These are phyloP conservation scores for Termitomyces eurrhizus DNA, from an alignment of 768 basidiomycete species.

Conservation along the genomic window DNA sequence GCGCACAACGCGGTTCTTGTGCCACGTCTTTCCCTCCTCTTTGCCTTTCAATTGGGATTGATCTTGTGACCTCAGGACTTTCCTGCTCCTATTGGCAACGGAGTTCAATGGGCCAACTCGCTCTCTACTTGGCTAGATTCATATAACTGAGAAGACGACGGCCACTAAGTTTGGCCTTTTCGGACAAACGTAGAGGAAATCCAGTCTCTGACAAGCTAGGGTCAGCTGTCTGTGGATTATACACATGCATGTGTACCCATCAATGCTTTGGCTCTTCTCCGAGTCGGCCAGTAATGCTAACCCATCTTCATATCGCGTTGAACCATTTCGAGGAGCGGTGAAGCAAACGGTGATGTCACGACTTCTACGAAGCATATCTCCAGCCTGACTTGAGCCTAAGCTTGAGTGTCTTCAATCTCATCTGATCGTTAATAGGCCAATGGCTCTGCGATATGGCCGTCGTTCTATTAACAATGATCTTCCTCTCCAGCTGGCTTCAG, in stretches of 20 bases:
- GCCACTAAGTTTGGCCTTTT: neutral
- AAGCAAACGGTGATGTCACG: neutral
- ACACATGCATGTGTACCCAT: neutral
- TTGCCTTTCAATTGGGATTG: neutral
- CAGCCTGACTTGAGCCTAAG: neutral
- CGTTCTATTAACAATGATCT: neutral
- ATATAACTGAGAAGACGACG: neutral
- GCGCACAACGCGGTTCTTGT: neutral
- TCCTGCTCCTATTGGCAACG: neutral
- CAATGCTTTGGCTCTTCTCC: neutral
- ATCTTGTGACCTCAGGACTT: neutral
- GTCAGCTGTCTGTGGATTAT: neutral
- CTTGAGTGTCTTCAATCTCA: neutral
- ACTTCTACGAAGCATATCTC: neutral
- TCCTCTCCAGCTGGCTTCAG: neutral
- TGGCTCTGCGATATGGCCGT: neutral
- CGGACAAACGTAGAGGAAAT: neutral
- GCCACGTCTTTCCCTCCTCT: conserved; percentile 1
- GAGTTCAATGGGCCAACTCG: neutral
- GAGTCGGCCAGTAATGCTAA: neutral
- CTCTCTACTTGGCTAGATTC: neutral
- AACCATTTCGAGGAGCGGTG: neutral
- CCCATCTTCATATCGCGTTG: neutral
- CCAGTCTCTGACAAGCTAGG: neutral
- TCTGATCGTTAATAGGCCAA: neutral